Percentiles rank a stretch among this genome's conserved stretches.
These are phyloP conservation scores for Somion occarium DNA, from an alignment of 1,284 basidiomycete genomes.

Conservation along the genomic window DNA sequence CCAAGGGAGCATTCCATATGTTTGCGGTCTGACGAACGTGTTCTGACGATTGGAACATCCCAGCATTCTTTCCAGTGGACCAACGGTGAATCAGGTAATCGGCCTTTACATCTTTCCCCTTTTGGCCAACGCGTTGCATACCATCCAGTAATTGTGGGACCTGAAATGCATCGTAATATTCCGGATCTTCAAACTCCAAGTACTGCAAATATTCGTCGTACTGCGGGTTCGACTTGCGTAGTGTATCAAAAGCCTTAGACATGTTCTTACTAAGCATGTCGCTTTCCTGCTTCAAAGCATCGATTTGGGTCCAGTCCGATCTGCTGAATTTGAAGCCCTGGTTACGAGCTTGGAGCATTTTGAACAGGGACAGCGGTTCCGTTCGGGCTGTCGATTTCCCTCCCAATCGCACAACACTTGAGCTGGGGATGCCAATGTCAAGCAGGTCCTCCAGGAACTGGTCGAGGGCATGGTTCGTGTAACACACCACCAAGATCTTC, in stretches of 20 bases:
- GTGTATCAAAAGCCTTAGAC: constrained; percentile 24
- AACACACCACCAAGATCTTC: constrained; percentile 59
- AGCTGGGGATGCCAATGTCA: constrained; percentile 47
- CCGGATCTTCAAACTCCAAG: constrained; percentile 26
- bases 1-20: constrained; percentile 42
- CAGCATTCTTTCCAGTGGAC: constrained; percentile 38
- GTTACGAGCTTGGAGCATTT: constrained; percentile 21
- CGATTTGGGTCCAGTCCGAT: constrained; percentile 36
- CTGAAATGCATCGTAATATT: constrained; percentile 42
- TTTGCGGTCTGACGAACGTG: constrained; percentile 21
- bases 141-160: constrained; percentile 39
- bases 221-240: constrained; percentile 25
- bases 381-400: constrained; percentile 46
- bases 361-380: constrained; percentile 36
- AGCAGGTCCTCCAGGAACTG: constrained; percentile 58
- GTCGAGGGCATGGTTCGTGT: constrained; percentile 65
- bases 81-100: constrained; percentile 46
- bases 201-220: constrained; percentile 19
- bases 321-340: constrained; percentile 13
- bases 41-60: constrained; percentile 29
- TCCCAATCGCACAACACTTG: constrained; percentile 47
- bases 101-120: constrained; percentile 29
- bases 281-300: constrained; percentile 29
- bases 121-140: constrained; percentile 36
- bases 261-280: constrained; percentile 23